Conservation (phyloP, 305 asterid genomes). For the Fraxinus greggii region DNA sequence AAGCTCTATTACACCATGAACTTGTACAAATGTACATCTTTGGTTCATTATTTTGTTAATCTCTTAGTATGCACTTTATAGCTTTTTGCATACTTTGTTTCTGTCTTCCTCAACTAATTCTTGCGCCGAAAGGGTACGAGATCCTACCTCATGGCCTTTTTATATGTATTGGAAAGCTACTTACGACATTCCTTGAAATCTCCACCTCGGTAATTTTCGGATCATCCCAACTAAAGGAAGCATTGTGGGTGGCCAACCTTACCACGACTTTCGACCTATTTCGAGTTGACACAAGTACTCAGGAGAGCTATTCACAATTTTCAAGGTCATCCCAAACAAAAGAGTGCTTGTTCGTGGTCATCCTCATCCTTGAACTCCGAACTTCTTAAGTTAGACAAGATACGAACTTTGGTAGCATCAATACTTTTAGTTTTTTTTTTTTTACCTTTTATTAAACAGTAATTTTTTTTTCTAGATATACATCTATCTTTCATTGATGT, state of each 20-base stretch:
- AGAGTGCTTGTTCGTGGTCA: not conserved
- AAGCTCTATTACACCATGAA: not conserved
- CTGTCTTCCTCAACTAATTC: not conserved
- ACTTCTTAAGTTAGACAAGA: no score
- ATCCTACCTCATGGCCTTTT: not conserved
- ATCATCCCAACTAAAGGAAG: not conserved
- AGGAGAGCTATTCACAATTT: not conserved
- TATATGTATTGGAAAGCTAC: no score
- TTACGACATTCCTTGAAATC: no score
- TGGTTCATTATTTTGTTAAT: not conserved
- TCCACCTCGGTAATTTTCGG: not conserved
- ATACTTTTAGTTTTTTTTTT: no score
- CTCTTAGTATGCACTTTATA: not conserved
- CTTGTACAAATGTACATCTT: not conserved
- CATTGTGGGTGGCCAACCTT: not conserved
- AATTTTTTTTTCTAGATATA: no score
- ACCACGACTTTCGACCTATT: not conserved
- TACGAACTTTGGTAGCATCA: no score
- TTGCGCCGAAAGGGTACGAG: not conserved
- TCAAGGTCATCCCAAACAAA: not conserved
- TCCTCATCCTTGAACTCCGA: not conserved
- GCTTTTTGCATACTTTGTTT: not conserved
- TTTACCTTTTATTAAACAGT: no score
- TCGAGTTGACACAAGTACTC: not conserved
- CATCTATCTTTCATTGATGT: no score